Percentiles rank a stretch among this genome's conserved stretches.
Evolutionary conservation across 352 stramenopile species (phyloP).

Genomic region (Bremia lactucae): DNA sequence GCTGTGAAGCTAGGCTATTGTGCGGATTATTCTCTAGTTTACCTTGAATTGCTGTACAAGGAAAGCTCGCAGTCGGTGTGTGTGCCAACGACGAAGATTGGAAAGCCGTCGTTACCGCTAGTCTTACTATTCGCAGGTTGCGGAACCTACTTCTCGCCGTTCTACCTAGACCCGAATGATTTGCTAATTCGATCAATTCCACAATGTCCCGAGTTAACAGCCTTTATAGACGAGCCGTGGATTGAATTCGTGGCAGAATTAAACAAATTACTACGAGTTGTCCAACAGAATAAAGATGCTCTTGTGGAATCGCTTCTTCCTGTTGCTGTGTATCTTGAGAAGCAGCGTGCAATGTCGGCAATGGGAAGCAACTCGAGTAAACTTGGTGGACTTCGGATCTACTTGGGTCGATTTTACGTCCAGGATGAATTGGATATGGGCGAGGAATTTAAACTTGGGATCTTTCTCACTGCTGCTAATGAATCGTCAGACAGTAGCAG

Average conservation of each 20-base stretch:
- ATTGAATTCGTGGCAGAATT: constrained; percentile 78
- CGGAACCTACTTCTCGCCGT: constrained; percentile 70
- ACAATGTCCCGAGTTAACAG: constrained; percentile 63
- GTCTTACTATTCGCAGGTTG: constrained; percentile 70
- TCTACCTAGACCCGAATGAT: constrained; percentile 74
- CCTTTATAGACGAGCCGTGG: constrained; percentile 82
- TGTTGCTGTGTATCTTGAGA: constrained; percentile 54
- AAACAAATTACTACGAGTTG: constrained; percentile 61
- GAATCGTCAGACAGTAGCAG: constrained; percentile 20
- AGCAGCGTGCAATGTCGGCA: constrained; percentile 29
- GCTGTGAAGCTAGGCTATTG: constrained; percentile 72
- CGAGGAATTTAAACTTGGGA: constrained; percentile 68
- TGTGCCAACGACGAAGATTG: constrained; percentile 59
- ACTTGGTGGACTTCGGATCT: constrained; percentile 57
- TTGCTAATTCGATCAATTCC: constrained; percentile 67
- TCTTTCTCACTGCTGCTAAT: constrained; percentile 50
- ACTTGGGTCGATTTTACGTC: constrained; percentile 66
- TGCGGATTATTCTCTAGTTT: constrained; percentile 70
- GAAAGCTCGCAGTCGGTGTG: constrained; percentile 62
- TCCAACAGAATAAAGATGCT: constrained; percentile 41
- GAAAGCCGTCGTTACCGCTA: constrained; percentile 56
- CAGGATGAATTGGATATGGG: constrained; percentile 49
- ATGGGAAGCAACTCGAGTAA: constrained; percentile 28
- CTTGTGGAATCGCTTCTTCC: constrained; percentile 51
- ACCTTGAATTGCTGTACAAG: constrained; percentile 68